A percentile compares a stretch with the other conserved stretches of the same genome.
Conservation (phyloP, 441 rosid genomes). For the Mallotus repandus region DNA sequence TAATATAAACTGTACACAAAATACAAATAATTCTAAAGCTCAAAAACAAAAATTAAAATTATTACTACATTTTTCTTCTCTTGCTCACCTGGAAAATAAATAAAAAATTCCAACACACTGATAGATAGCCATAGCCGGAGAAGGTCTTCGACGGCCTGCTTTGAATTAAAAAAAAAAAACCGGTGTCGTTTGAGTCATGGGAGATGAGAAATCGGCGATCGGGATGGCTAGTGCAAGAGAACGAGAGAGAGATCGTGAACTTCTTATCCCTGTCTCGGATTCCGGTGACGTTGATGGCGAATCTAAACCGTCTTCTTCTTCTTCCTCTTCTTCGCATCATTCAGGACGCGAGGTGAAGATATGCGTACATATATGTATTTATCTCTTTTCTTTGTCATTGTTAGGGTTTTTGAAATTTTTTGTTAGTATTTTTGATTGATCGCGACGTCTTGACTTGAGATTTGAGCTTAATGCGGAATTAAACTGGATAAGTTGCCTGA, state of each 20-base stretch:
- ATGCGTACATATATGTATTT: neutral
- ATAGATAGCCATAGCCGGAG: too few species aligned
- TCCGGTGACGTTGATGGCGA: slow-evolving; percentile 41
- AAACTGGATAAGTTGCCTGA: neutral
- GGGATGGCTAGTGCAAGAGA: slow-evolving; percentile 53
- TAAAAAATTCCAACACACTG: too few species aligned
- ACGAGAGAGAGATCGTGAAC: slow-evolving; percentile 85
- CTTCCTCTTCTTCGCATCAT: slow-evolving; percentile 64
- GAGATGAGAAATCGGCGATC: slow-evolving; percentile 75
- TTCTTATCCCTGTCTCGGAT: slow-evolving; percentile 80
- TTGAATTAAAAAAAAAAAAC: too few species aligned
- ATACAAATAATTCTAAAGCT: too few species aligned
- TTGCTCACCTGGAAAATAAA: slow-evolving; percentile 1
- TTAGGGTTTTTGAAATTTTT: slow-evolving; percentile 2
- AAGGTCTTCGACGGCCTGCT: too few species aligned
- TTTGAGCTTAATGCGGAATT: slow-evolving; percentile 5
- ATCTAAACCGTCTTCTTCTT: slow-evolving; percentile 71
- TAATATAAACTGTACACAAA: too few species aligned
- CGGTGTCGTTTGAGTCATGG: slow-evolving; percentile 39
- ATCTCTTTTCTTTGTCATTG: neutral
- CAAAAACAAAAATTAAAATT: too few species aligned
- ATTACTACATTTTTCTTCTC: too few species aligned
- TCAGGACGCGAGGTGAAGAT: slow-evolving; percentile 71
- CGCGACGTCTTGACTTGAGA: slow-evolving; percentile 5
- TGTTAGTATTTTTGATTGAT: neutral